phyloP scores from a whole-genome alignment of 2,329 filamentous ascomycete genomes.

The Plectosphaerella sp. region DNA sequence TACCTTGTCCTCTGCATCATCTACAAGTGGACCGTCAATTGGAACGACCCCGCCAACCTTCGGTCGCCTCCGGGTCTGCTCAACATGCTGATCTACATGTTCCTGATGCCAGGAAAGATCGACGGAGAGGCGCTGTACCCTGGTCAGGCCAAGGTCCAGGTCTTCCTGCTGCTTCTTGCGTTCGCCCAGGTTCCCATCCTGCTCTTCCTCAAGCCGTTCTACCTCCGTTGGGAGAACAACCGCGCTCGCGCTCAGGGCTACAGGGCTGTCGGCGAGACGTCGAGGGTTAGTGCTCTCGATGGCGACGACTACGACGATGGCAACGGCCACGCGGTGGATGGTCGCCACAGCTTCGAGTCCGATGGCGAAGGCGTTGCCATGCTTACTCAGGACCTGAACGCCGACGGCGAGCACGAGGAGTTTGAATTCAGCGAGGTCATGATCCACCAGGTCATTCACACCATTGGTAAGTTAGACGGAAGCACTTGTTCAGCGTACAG shows the following conservation, averaged over 20 bases:
- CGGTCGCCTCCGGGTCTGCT: constrained; percentile 77
- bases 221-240: constrained; percentile 92
- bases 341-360: constrained; percentile 44
- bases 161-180: constrained; percentile 75
- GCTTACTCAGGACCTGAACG: constrained; percentile 77
- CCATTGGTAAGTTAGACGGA: constrained; percentile 68
- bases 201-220: constrained; percentile 93
- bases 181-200: constrained; percentile 84
- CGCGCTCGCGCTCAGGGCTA: constrained; percentile 82
- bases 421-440: constrained; percentile 97
- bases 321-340: constrained; percentile 62
- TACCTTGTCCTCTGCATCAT: constrained; percentile 92
- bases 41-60: constrained; percentile 56
- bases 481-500: not conserved
- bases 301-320: constrained; percentile 68
- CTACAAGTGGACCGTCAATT: constrained; percentile 96
- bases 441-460: constrained; percentile 99
- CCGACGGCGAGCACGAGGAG: constrained; percentile 81
- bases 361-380: constrained; percentile 81
- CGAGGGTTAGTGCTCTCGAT: constrained; percentile 83
- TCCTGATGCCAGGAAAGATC: constrained; percentile 75
- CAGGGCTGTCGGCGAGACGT: constrained; percentile 85
- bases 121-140: constrained; percentile 67
- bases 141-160: constrained; percentile 73
- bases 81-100: constrained; percentile 99